These are phyloP conservation scores for Xerocomus spinulosus DNA, from an alignment of 768 basidiomycete species.

Conservation along the genomic window DNA sequence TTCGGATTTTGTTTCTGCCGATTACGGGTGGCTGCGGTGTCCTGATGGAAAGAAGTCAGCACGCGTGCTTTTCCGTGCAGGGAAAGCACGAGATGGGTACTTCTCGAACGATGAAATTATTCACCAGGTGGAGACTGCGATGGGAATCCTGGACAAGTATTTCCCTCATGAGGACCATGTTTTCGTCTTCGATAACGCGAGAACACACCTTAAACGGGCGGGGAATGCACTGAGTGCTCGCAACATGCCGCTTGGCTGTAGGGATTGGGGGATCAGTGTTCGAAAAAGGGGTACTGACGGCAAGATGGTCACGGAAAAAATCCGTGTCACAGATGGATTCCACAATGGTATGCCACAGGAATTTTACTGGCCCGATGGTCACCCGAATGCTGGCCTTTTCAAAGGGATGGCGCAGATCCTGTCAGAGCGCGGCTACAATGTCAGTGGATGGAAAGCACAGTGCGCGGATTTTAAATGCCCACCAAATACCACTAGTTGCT, in stretches of 20 bases:
- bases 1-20: neutral
- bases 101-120: neutral
- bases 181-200: slow-evolving; percentile 27
- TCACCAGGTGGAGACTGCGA: slow-evolving; percentile 23
- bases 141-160: slow-evolving; percentile 11
- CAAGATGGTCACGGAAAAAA: slow-evolving; percentile 4
- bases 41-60: neutral
- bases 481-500: neutral
- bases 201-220: slow-evolving; percentile 23
- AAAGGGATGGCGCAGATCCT: slow-evolving; percentile 15
- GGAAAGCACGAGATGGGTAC: neutral
- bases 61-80: neutral
- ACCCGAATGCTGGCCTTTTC: slow-evolving; percentile 23
- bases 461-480: slow-evolving; percentile 26
- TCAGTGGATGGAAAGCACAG: slow-evolving; percentile 12
- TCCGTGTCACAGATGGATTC: slow-evolving; percentile 4
- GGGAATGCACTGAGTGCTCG: slow-evolving; percentile 19
- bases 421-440: slow-evolving; percentile 16
- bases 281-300: slow-evolving; percentile 6
- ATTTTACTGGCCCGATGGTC: slow-evolving; percentile 31
- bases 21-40: neutral
- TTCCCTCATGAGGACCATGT: slow-evolving; percentile 17
- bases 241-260: slow-evolving; percentile 20
- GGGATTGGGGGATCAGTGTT: slow-evolving; percentile 4
- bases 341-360: slow-evolving; percentile 25